Evolutionary conservation across 139 green algal genomes (phyloP).

Genomic region (Haematococcus lacustris): DNA sequence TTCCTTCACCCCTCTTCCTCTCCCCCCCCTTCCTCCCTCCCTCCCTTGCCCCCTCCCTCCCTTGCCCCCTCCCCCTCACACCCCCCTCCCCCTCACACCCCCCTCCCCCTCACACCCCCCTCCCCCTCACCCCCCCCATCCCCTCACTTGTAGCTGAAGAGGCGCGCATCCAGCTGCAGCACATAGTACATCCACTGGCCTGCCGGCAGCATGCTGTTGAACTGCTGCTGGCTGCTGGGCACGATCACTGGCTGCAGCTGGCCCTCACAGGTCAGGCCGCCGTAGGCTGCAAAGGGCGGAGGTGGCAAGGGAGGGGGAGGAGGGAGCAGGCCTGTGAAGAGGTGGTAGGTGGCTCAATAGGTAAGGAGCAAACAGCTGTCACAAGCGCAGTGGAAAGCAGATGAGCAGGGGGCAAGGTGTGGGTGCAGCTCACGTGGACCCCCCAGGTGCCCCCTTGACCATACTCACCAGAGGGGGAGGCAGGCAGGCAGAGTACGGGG

Average conservation of each 20-base stretch:
- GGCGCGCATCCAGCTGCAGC: constrained; percentile 5
- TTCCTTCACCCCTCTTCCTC: background rate
- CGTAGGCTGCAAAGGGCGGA: background rate
- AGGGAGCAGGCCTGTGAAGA: too few species aligned
- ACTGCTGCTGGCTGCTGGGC: background rate
- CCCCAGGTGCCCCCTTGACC: too few species aligned
- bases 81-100: background rate
- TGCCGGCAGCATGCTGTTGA: background rate
- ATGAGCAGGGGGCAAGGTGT: background rate
- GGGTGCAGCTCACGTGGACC: background rate
- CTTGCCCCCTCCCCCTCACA: background rate
- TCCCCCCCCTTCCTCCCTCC: background rate
- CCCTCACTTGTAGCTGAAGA: background rate
- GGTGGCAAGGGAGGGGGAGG: too few species aligned
- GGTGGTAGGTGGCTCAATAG: too few species aligned
- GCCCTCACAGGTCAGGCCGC: constrained; percentile 16
- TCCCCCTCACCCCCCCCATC: too few species aligned
- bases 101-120: background rate
- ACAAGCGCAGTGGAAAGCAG: background rate
- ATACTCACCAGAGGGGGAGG: background rate
- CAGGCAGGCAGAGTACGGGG: background rate
- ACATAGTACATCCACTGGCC: constrained; percentile 22
- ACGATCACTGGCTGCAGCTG: background rate
- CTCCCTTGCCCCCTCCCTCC: background rate
- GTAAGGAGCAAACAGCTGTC: background rate